Percentiles rank a stretch among this genome's conserved stretches.
phyloP scores from a whole-genome alignment of 176 grass and related monocot genomes.

The Oryza australiensis region DNA sequence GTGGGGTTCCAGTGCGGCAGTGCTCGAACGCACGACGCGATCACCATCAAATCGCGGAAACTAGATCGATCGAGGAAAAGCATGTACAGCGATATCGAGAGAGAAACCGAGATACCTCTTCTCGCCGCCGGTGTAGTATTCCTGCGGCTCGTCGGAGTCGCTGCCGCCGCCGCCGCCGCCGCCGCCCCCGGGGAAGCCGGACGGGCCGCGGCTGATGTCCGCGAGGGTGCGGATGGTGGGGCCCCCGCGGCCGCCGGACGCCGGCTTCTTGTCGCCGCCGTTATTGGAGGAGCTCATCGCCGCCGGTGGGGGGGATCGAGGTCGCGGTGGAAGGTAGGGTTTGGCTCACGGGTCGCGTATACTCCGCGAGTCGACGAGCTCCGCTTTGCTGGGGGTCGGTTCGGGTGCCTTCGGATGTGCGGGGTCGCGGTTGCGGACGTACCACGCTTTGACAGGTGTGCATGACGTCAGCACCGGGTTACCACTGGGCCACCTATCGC shows the following conservation, averaged over 20 bases:
- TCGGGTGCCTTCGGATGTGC: not conserved
- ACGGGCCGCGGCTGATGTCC: constrained; percentile 71
- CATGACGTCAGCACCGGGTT: not conserved
- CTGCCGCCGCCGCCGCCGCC: constrained; percentile 49
- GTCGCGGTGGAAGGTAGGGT: constrained; percentile 32
- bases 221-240: constrained; percentile 82
- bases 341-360: constrained; percentile 20
- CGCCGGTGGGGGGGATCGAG: not conserved
- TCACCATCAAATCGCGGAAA: constrained; percentile 9
- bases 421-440: constrained; percentile 25
- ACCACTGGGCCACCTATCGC: too few species aligned
- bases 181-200: constrained; percentile 42
- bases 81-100: not conserved
- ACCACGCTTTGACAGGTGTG: not conserved
- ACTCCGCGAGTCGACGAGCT: constrained; percentile 9
- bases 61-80: not conserved
- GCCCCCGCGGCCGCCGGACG: constrained; percentile 33
- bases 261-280: constrained; percentile 45
- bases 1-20: not conserved
- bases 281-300: constrained; percentile 53
- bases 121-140: constrained; percentile 98
- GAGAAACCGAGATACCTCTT: constrained; percentile 57
- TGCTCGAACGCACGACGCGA: constrained; percentile 4
- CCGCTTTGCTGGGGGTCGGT: not conserved
- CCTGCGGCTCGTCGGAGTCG: constrained; percentile 80